Evolutionary conservation across 2,329 filamentous ascomycete genomes (phyloP).

Genomic region (Colletotrichum musae): DNA sequence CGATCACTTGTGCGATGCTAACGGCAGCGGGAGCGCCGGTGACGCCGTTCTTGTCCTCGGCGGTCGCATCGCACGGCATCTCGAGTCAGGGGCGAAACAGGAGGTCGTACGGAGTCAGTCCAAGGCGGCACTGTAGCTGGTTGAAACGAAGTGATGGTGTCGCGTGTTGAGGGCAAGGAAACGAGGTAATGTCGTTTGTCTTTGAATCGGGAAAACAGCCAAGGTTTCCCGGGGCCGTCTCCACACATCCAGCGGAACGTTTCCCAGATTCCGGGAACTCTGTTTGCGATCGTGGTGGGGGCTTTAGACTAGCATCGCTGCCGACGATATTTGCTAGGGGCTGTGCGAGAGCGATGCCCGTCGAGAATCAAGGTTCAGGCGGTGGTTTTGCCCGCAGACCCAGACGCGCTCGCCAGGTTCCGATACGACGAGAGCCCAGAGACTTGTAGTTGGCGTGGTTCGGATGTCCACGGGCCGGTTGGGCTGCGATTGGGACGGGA

Average conservation of each 20-base stretch:
- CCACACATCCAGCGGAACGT: slow-evolving; percentile 17
- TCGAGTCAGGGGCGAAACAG: slow-evolving; percentile 16
- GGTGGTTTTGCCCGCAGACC: no score
- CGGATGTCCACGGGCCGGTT: not conserved
- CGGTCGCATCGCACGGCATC: not conserved
- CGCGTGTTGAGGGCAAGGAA: not conserved
- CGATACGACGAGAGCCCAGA: not conserved
- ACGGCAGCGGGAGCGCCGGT: slow-evolving; percentile 4
- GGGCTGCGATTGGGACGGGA: slow-evolving; percentile 12
- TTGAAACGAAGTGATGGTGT: not conserved
- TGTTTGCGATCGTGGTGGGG: slow-evolving; percentile 8
- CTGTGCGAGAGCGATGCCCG: not conserved
- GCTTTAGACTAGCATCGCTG: not conserved
- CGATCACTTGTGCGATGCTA: not conserved
- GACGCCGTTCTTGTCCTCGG: not conserved
- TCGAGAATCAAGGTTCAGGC: no score
- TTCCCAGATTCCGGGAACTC: slow-evolving; percentile 27
- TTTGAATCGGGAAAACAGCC: not conserved
- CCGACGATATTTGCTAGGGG: slow-evolving; percentile 12
- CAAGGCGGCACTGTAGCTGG: not conserved
- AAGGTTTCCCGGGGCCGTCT: not conserved
- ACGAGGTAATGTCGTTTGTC: not conserved
- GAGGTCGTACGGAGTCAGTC: not conserved
- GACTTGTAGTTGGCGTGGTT: not conserved
- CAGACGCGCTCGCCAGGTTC: no score